Evolutionary conservation across 306 rosid genomes (phyloP).

Genomic region (Neltuma alba): DNA sequence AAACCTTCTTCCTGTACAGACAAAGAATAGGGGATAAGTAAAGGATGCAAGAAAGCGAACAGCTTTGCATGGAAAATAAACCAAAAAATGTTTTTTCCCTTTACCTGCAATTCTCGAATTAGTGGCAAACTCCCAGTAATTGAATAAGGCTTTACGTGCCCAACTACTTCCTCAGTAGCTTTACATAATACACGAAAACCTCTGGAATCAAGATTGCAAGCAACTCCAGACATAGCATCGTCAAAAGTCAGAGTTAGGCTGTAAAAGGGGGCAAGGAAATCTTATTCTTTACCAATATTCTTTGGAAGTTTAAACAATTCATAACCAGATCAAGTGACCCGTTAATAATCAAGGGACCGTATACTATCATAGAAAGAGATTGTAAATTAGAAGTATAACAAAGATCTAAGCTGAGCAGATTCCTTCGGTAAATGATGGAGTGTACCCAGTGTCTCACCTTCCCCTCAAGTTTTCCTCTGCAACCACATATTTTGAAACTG

Average conservation of each 20-base stretch:
- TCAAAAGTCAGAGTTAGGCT: constrained; percentile 74
- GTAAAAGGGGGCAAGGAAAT: constrained; percentile 34
- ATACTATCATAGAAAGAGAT: neutral
- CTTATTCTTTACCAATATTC: neutral
- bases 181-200: constrained; percentile 86
- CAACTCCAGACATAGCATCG: constrained; percentile 79
- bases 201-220: constrained; percentile 79
- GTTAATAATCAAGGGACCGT: neutral
- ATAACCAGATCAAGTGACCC: constrained; percentile 15
- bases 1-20: constrained; percentile 79
- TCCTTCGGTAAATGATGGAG: constrained; percentile 20
- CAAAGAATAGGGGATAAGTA: constrained; percentile 7
- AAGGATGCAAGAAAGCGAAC: constrained; percentile 12
- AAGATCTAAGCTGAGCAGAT: neutral
- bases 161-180: constrained; percentile 95
- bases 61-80: neutral
- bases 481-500: constrained; percentile 83
- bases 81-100: neutral
- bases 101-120: constrained; percentile 91
- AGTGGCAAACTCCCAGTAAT: constrained; percentile 92
- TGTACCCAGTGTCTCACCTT: constrained; percentile 58
- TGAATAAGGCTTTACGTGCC: constrained; percentile 87
- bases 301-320: neutral
- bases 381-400: constrained; percentile 18
- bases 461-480: constrained; percentile 80